Evolutionary conservation across 768 basidiomycete genomes (phyloP), one percentile per base, ranked within the genome.

Genomic region (Hortiboletus flavorubellus): DNA sequence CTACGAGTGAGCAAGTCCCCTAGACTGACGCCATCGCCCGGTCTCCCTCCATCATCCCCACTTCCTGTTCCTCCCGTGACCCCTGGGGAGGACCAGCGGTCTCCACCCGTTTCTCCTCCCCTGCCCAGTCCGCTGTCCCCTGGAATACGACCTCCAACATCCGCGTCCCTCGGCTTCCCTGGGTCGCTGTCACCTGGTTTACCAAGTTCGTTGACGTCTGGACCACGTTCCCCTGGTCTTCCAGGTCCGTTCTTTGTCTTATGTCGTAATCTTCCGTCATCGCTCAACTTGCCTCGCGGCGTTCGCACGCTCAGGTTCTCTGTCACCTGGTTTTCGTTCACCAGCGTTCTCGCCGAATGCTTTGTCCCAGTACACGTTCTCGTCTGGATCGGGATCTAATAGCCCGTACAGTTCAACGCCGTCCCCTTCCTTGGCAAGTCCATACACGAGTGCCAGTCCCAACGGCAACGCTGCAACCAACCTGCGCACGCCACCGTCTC

Each of bases 1-100:
- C 45, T 71, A 0, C 62, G 69, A 11, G 34, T 71, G 18, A 54
- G 53, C 49, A 71, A 72, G 58, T 58, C 63, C 1, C 67, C 69
- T 11, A 60, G 58, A n/a, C 44, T 58, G 26, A 33, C 64, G 2
- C 55, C 59, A 4, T 68, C 60, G 8, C 52, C 62, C 44, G 41
- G 59, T 45, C 31, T 53, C 33, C 53, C 56, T 38, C 61, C 59
- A 8, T 52, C 55, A 8, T 64, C 62, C 2, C 66, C 64, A 9
- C 53, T 65, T 11, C 54, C 55, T 2, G 40, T 51, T 2, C 49
- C 58, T 12, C 52, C 59, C 5, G 29, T 15, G 6, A 15, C 33
- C 10, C n/a, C 44, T 41, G 56, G 47, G 21, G 55, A 56, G 26
- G 23, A 26, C 31, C 15, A 48, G 7, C 54, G 51, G 45, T 58